Conservation (phyloP, 140 eudicot genomes). For the Flaveria floridana region DNA sequence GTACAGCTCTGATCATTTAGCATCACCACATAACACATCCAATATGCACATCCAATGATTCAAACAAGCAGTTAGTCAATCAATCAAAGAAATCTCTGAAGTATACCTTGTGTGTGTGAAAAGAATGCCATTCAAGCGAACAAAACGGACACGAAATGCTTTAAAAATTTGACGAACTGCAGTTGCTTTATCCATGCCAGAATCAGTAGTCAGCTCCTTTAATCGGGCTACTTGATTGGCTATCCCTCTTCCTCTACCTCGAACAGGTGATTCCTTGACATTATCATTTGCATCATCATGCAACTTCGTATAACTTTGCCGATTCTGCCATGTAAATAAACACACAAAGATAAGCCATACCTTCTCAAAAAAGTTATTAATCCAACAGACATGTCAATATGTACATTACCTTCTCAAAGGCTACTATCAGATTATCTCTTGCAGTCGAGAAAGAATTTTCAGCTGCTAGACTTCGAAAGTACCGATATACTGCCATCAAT, state of each 20-base stretch:
- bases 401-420: conserved; percentile 59
- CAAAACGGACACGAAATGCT: conserved; percentile 52
- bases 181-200: conserved; percentile 31
- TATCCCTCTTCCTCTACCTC: conserved; percentile 43
- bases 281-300: conserved; percentile 42
- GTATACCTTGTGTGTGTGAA: conserved; percentile 69
- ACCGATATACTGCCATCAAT: conserved; percentile 53
- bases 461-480: conserved; percentile 62
- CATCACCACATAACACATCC: background rate
- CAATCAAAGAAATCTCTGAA: conserved; percentile 4
- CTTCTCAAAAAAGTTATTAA: background rate
- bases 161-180: conserved; percentile 40
- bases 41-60: background rate
- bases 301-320: conserved; percentile 51
- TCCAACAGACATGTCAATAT: background rate
- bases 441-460: conserved; percentile 61
- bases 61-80: background rate
- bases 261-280: conserved; percentile 35
- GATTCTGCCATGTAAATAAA: conserved; percentile 46
- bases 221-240: conserved; percentile 27
- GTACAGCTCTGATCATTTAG: background rate
- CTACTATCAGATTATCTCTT: conserved; percentile 59
- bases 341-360: background rate
- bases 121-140: conserved; percentile 63
- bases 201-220: conserved; percentile 39